phyloP scores from a whole-genome alignment of 2,329 filamentous ascomycete genomes.

The Stromatinia cepivora region DNA sequence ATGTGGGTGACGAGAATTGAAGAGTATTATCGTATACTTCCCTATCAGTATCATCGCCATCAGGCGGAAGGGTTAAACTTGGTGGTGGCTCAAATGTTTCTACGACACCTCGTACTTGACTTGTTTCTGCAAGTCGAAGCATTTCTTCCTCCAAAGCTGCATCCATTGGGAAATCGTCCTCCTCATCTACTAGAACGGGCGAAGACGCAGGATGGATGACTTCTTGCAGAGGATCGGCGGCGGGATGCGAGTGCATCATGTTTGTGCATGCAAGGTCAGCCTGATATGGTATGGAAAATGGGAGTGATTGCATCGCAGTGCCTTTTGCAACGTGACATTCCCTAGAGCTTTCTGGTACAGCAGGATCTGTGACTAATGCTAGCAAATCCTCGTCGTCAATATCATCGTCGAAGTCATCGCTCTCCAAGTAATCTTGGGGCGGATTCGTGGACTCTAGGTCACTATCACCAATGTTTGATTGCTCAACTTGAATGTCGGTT shows the following conservation, averaged over 20 bases:
- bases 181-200: neutral
- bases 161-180: slow-evolving; percentile 37
- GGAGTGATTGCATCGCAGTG: neutral
- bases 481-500: slow-evolving; percentile 20
- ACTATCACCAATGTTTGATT: slow-evolving; percentile 23
- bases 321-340: neutral
- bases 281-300: neutral
- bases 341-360: slow-evolving; percentile 10
- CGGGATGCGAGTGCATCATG: neutral
- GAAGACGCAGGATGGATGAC: neutral
- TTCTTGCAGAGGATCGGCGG: neutral
- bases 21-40: slow-evolving; percentile 37
- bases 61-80: slow-evolving; percentile 29
- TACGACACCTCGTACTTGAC: slow-evolving; percentile 14
- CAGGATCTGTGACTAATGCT: slow-evolving; percentile 24
- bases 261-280: neutral
- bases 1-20: slow-evolving; percentile 35
- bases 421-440: neutral
- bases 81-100: slow-evolving; percentile 31
- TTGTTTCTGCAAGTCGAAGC: slow-evolving; percentile 29
- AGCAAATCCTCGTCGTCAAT: slow-evolving; percentile 36
- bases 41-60: slow-evolving; percentile 24
- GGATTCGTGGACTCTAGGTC: neutral
- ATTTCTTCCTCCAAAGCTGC: slow-evolving; percentile 36
- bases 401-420: slow-evolving; percentile 34